Evolutionary conservation across 352 stramenopile species (phyloP), one percentile per base, ranked within the genome.

Genomic region (Peronospora belbahrii): DNA sequence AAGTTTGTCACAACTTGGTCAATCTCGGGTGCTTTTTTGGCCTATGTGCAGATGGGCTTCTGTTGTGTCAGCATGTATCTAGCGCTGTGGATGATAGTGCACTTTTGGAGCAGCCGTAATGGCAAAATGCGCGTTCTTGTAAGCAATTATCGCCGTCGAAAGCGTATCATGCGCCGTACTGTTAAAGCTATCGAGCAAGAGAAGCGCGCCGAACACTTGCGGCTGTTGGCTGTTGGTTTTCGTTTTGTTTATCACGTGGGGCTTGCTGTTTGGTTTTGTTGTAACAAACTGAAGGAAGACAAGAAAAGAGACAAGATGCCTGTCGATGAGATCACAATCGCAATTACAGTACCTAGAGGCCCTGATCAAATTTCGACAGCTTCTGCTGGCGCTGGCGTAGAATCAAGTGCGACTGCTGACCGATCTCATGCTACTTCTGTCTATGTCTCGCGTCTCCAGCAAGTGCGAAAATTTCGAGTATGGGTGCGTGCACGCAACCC

Each of bases 21-120:
- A 8, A 54, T 76, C 11, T 73, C 60, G n/a, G 65, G 79, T 30
- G 69, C 74, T 0, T 90, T 90, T 43, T 61, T 82, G 31, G 49
- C 67, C 7, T 90, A 88, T 32, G 67, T 90, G 6, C 73, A 79
- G 39, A 78, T 70, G 48, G 78, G 78, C 4, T 86, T 88, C 36
- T 88, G 67, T 53, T 53, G 54, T 48, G 55, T 85, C 10, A 58
- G 51, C n/a, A 56, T 42, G 6, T 90, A 90, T 46, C 50, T 90
- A 13, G 35, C 66, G 14, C 30, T 88, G 1, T 90, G 75, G 78
- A 82, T 88, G 54, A 59, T 74, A 31, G 63, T 65, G 23, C 78
- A 90, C 48, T 90, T 85, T 50, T 90, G 75, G 74, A 88, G 75
- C 60, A 85, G 69, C 15, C 72, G 78, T 23, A 90, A 90, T 53